phyloP scores from a whole-genome alignment of 352 stramenopile species.

The Globisporangium solare region DNA sequence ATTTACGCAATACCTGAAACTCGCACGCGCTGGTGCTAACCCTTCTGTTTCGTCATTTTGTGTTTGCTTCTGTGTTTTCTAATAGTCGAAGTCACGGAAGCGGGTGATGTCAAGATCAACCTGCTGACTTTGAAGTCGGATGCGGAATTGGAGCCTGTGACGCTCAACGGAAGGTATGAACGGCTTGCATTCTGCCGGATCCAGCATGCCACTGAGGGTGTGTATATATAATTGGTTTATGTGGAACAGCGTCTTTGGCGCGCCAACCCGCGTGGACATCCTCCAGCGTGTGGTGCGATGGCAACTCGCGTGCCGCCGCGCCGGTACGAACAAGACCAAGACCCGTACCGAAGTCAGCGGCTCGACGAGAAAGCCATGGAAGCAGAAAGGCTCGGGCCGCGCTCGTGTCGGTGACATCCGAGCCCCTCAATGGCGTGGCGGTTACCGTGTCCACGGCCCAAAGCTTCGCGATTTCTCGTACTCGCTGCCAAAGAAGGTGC shows the following conservation, averaged over 20 bases:
- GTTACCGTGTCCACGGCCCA: conserved; percentile 80
- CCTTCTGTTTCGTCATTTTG: neutral
- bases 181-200: too few species aligned
- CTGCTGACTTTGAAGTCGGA: conserved; percentile 54
- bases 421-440: conserved; percentile 80
- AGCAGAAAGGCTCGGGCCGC: conserved; percentile 84
- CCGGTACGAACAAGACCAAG: conserved; percentile 88
- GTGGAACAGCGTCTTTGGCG: conserved; percentile 58
- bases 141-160: conserved; percentile 39
- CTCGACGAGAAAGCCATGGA: conserved; percentile 85
- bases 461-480: conserved; percentile 87
- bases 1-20: too few species aligned
- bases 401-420: conserved; percentile 86
- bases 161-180: conserved; percentile 38
- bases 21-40: neutral
- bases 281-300: conserved; percentile 86
- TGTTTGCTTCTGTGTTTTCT: neutral
- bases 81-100: conserved; percentile 38
- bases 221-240: too few species aligned
- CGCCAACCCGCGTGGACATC: conserved; percentile 78
- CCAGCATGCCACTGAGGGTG: too few species aligned
- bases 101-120: conserved; percentile 65
- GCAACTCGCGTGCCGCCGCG: conserved; percentile 79
- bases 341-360: conserved; percentile 83
- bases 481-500: conserved; percentile 84